Percentiles rank a stretch among this genome's conserved stretches.
phyloP scores from a whole-genome alignment of 2,329 filamentous ascomycete genomes.

The Dothistroma septosporum region DNA sequence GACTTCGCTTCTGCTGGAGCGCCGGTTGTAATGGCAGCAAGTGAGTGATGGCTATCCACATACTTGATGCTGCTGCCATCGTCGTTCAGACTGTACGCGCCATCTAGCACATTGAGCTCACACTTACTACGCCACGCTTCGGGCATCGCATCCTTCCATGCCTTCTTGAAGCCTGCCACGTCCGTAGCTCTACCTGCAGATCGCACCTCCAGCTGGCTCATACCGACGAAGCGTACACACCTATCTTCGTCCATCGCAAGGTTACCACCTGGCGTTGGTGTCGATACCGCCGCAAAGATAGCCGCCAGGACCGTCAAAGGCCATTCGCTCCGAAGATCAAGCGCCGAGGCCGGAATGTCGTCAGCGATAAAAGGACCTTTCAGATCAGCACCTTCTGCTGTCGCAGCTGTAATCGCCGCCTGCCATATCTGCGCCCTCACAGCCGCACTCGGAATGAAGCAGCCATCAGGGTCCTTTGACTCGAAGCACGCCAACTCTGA shows the following conservation, averaged over 20 bases:
- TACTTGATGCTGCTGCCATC: conserved; percentile 22
- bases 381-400: conserved; percentile 41
- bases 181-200: conserved; percentile 21
- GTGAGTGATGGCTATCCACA: conserved; percentile 7
- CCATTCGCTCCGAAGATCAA: conserved; percentile 34
- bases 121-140: conserved; percentile 32
- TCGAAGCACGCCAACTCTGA: conserved; percentile 52
- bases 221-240: conserved; percentile 24
- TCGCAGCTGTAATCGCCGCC: conserved; percentile 39
- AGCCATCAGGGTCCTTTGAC: conserved; percentile 27
- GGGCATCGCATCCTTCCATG: conserved; percentile 37
- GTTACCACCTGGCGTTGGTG: conserved; percentile 16
- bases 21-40: neutral
- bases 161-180: conserved; percentile 32
- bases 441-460: conserved; percentile 47
- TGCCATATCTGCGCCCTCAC: conserved; percentile 49
- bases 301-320: conserved; percentile 34
- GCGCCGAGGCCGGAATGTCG: conserved; percentile 15
- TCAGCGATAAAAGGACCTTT: conserved; percentile 36
- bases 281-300: conserved; percentile 31
- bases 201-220: conserved; percentile 23
- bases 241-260: conserved; percentile 28
- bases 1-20: conserved; percentile 21
- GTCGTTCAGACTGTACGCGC: conserved; percentile 22
- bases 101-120: conserved; percentile 26